phyloP scores from a whole-genome alignment of 1,284 basidiomycete genomes.

The Exsudoporus floridanus region DNA sequence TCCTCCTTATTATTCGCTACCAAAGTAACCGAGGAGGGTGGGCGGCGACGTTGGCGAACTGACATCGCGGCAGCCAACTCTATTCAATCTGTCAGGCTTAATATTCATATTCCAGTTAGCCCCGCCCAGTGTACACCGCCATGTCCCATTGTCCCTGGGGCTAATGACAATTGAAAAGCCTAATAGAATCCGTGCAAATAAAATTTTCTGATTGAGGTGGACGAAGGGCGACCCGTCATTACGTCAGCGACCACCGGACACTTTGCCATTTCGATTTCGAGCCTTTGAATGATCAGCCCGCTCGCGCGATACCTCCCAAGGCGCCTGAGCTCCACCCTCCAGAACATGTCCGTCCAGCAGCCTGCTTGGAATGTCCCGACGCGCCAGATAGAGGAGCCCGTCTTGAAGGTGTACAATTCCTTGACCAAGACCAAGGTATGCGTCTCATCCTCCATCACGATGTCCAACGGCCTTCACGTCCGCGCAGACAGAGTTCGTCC shows the following conservation, averaged over 20 bases:
- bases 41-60: conserved; percentile 1
- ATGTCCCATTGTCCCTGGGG: no score
- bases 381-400: conserved; percentile 52
- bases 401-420: conserved; percentile 91
- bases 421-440: conserved; percentile 87
- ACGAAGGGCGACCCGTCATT: no score
- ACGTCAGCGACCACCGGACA: conserved; percentile 31
- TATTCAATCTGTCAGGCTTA: no score
- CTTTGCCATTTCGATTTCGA: conserved; percentile 7
- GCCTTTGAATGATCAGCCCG: no score
- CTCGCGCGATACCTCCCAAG: conserved; percentile 7
- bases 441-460: conserved; percentile 19
- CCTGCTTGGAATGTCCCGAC: conserved; percentile 58
- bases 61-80: background rate
- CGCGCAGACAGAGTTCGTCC: conserved; percentile 69
- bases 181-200: no score
- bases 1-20: conserved; percentile 1
- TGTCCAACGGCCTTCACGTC: conserved; percentile 3
- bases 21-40: background rate
- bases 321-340: conserved; percentile 5
- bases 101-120: no score
- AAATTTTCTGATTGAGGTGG: no score
- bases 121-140: no score
- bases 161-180: no score
- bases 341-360: conserved; percentile 42